phyloP scores from a whole-genome alignment of 352 stramenopile genomes.

The Detonula confervacea region DNA sequence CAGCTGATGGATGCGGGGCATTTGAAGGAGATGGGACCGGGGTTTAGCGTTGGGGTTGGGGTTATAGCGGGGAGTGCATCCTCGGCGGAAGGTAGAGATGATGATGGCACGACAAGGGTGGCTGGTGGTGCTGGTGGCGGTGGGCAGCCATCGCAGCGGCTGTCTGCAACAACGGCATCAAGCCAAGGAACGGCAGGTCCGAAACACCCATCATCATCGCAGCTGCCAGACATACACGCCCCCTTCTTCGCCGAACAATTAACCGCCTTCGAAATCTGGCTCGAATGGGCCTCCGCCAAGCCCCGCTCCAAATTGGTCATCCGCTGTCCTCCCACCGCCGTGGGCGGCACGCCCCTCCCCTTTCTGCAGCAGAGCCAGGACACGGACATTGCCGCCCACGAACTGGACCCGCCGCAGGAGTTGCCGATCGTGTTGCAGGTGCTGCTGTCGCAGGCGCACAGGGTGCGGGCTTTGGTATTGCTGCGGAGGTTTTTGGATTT shows the following conservation, averaged over 20 bases:
- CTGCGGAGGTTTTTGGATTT: constrained; percentile 96
- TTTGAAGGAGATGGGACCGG: constrained; percentile 37
- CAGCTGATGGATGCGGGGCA: constrained; percentile 89
- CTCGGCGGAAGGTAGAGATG: background rate
- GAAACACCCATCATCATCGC: constrained; percentile 61
- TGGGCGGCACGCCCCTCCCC: constrained; percentile 47
- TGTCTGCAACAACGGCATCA: background rate
- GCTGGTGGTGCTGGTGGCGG: background rate
- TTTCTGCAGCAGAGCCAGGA: constrained; percentile 45
- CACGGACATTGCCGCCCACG: constrained; percentile 23
- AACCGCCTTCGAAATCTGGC: constrained; percentile 98
- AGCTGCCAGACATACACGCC: constrained; percentile 72
- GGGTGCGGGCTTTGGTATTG: constrained; percentile 94
- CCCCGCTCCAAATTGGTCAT: constrained; percentile 46
- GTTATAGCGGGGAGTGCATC: no score
- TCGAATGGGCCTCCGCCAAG: constrained; percentile 91
- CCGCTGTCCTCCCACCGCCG: constrained; percentile 36
- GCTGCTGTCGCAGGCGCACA: constrained; percentile 95
- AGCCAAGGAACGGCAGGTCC: background rate
- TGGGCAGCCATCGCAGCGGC: background rate
- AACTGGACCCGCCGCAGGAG: constrained; percentile 91
- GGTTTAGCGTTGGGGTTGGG: no score
- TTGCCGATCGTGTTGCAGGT: constrained; percentile 98
- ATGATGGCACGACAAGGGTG: background rate
- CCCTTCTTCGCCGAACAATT: constrained; percentile 99